A percentile compares a stretch with the other conserved stretches of the same genome.
Conservation (phyloP, 1,284 basidiomycete genomes). For the Melampsora larici-populina region DNA sequence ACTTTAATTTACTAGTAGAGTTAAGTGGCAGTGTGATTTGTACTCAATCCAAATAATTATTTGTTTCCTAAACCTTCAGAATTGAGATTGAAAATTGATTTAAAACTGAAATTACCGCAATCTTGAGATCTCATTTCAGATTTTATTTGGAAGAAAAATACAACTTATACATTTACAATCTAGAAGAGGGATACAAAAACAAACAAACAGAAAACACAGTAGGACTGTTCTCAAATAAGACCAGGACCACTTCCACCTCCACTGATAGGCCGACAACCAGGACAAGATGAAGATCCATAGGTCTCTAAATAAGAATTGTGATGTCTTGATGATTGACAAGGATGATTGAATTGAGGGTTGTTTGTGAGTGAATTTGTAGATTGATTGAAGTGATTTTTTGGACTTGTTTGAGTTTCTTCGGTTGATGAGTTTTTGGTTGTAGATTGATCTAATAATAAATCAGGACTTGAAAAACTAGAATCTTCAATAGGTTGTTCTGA, state of each 20-base stretch:
- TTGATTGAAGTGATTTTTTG: neutral
- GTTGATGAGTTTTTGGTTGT: conserved; percentile 6
- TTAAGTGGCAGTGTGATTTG: too few species aligned
- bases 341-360: too few species aligned
- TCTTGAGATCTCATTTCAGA: too few species aligned
- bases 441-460: neutral
- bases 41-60: too few species aligned
- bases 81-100: too few species aligned
- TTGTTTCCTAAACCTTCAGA: too few species aligned
- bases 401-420: neutral
- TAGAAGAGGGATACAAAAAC: too few species aligned
- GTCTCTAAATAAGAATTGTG: conserved; percentile 28
- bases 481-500: neutral
- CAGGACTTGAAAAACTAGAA: neutral
- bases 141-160: too few species aligned
- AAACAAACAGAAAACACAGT: conserved; percentile 18
- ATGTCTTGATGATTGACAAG: neutral
- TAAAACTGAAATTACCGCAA: too few species aligned
- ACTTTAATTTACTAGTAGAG: too few species aligned
- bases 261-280: neutral
- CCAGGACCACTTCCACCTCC: neutral
- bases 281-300: conserved; percentile 13
- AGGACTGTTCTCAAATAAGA: conserved; percentile 10
- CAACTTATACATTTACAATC: too few species aligned
- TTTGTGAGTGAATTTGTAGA: neutral